Percentiles rank a stretch among this genome's conserved stretches.
Conservation (phyloP, 805 yeast species). For the Wickerhamomyces strasburgensis region DNA sequence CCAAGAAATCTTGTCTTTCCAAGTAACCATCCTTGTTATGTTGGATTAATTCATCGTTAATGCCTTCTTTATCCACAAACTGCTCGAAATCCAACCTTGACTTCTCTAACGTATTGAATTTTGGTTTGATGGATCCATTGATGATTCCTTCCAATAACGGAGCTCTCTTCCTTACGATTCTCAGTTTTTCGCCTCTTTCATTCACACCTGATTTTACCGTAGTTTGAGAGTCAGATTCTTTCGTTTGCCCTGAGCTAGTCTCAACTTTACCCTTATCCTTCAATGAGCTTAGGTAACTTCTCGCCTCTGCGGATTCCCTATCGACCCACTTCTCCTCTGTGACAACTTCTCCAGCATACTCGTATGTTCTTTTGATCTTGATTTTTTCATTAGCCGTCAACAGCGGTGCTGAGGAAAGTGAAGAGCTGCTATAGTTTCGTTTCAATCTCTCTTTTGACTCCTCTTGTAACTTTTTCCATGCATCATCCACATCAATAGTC, state of each 20-base stretch:
- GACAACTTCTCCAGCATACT: slow-evolving; percentile 82
- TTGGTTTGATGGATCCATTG: slow-evolving; percentile 62
- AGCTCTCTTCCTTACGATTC: slow-evolving; percentile 64
- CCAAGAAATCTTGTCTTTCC: slow-evolving; percentile 86
- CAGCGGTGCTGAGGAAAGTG: slow-evolving; percentile 5
- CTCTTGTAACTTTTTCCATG: slow-evolving; percentile 51
- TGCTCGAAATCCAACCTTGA: slow-evolving; percentile 93
- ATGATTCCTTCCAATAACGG: slow-evolving; percentile 75
- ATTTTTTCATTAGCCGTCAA: slow-evolving; percentile 40
- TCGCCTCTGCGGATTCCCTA: slow-evolving; percentile 78
- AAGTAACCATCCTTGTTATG: slow-evolving; percentile 88
- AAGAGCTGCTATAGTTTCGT: slow-evolving; percentile 16
- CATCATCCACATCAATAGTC: slow-evolving; percentile 41
- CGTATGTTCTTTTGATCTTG: slow-evolving; percentile 70
- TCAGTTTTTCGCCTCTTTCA: slow-evolving; percentile 32
- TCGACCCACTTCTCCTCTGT: slow-evolving; percentile 78
- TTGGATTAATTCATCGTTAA: slow-evolving; percentile 72
- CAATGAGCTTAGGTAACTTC: slow-evolving; percentile 64
- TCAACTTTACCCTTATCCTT: slow-evolving; percentile 28
- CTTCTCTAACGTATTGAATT: slow-evolving; percentile 87
- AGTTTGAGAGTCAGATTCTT: slow-evolving; percentile 7
- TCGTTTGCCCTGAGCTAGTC: slow-evolving; percentile 7
- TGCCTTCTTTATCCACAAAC: slow-evolving; percentile 82
- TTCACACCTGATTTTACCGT: slow-evolving; percentile 11
- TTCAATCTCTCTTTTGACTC: slow-evolving; percentile 26